A percentile compares a stretch with the other conserved stretches of the same genome.
These are phyloP conservation scores for Suhomyces tanzawaensis DNA, from an alignment of 805 yeast species.

Conservation along the genomic window DNA sequence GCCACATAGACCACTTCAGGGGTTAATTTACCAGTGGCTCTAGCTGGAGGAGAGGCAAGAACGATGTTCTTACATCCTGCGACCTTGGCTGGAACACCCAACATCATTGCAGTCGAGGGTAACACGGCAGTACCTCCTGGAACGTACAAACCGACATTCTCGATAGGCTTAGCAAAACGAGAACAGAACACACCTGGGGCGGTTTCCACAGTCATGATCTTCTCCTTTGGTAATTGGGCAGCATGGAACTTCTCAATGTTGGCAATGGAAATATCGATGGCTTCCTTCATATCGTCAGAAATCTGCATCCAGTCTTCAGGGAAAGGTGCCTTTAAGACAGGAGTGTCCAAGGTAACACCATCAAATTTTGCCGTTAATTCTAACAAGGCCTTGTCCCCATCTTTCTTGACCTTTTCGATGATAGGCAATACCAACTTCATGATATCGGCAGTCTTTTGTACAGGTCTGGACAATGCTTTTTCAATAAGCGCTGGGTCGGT, in stretches of 20 bases:
- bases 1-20: slow-evolving; percentile 99
- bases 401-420: slow-evolving; percentile 66
- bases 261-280: slow-evolving; percentile 85
- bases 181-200: slow-evolving; percentile 92
- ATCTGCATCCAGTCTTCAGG: slow-evolving; percentile 72
- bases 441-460: slow-evolving; percentile 87
- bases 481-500: slow-evolving; percentile 45
- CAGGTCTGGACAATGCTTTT: slow-evolving; percentile 84
- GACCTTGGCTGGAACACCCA: slow-evolving; percentile 97
- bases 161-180: slow-evolving; percentile 92
- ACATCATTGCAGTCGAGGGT: slow-evolving; percentile 97
- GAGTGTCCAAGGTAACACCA: slow-evolving; percentile 66
- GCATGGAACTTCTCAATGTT: slow-evolving; percentile 90
- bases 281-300: slow-evolving; percentile 69
- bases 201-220: slow-evolving; percentile 81
- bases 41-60: slow-evolving; percentile 89
- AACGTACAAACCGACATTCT: slow-evolving; percentile 89
- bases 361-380: slow-evolving; percentile 91
- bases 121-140: slow-evolving; percentile 99
- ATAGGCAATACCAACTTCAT: slow-evolving; percentile 92
- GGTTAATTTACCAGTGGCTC: slow-evolving; percentile 85
- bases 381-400: slow-evolving; percentile 86
- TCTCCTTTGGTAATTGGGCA: slow-evolving; percentile 77
- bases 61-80: slow-evolving; percentile 94
- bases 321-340: slow-evolving; percentile 87